Percentiles rank a stretch among this genome's conserved stretches.
Conservation (phyloP, 306 rosid genomes). For the Malus fusca region DNA sequence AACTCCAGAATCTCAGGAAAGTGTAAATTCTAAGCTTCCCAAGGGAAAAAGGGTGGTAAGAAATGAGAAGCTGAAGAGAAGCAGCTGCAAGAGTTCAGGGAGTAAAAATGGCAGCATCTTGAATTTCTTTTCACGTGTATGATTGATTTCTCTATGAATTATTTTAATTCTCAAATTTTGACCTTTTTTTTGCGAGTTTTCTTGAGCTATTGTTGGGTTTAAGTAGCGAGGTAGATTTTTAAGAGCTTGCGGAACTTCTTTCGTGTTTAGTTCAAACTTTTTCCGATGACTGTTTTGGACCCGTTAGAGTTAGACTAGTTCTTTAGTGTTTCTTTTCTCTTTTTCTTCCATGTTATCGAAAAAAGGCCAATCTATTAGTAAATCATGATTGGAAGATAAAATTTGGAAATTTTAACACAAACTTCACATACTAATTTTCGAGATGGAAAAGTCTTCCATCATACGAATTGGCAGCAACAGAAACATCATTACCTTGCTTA, state of each 20-base stretch:
- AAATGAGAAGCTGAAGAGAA: constrained; percentile 40
- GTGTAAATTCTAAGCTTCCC: constrained; percentile 48
- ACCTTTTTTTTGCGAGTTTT: neutral
- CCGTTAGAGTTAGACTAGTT: too few species aligned
- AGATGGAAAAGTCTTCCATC: too few species aligned
- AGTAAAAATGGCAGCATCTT: constrained; percentile 42
- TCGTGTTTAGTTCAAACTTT: too few species aligned
- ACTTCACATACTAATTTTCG: too few species aligned
- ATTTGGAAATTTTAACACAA: too few species aligned
- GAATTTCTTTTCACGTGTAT: constrained; percentile 74
- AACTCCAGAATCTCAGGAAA: constrained; percentile 53
- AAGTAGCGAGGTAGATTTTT: too few species aligned
- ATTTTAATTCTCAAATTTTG: neutral
- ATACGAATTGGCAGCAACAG: too few species aligned
- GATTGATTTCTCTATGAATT: neutral
- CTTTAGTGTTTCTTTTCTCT: too few species aligned
- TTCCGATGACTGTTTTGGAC: too few species aligned
- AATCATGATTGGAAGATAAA: neutral
- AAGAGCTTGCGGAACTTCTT: too few species aligned
- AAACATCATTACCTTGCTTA: too few species aligned
- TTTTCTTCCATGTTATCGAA: too few species aligned
- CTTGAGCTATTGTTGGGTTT: neutral
- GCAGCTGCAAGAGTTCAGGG: constrained; percentile 31
- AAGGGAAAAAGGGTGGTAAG: constrained; percentile 31
- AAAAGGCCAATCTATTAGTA: neutral